Evolutionary conservation across 495 filamentous ascomycete genomes (phyloP), one percentile per base, ranked within the genome.

Genomic region (Chaetomidium leptoderma): DNA sequence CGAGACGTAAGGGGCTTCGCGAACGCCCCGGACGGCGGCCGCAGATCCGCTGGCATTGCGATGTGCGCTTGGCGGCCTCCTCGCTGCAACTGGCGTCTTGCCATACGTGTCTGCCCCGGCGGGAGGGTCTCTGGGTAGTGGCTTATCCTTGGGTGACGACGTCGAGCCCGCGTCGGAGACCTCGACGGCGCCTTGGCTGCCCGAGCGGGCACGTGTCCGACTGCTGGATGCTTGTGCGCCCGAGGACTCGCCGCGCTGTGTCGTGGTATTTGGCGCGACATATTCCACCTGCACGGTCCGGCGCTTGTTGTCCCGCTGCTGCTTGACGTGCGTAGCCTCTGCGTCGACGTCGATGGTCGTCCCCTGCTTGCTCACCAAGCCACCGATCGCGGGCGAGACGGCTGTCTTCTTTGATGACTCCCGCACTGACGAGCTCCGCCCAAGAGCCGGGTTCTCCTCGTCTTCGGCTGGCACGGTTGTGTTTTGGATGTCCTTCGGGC

Each of bases 231-330:
- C 35, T 26, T 68, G 65, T 19, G 58, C 35, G 21, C 57, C 55
- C 37, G 70, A 61, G 10, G 71, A 30, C 42, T 81, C 78, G n/a
- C 76, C 77, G 29, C 78, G 70, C 62, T 80, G 78, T 4, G 93
- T 97, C 61, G 90, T 84, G 17, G 89, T 93, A 30, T 85, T 84
- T 36, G 93, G 95, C 39, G 90, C 87, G 49, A 99, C 95, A 76
- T 99, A 99, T 74, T 99, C 93, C 13, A 97, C 90, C 72, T 99
- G 93, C 1, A 99, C 91, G 0, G 93, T 99, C 53, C 91, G 82
- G 36, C 93, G 85, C 72, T 97, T 98, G 62, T 87, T 86, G 65
- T 97, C 93, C 21, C 87, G 83, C 71, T 90, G 77, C 63, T 84
- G 86, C 60, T 70, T 75, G 39, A 63, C 53, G 17, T 60, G 43